Evolutionary conservation across 2,329 filamentous ascomycete species (phyloP).

Genomic region (Grosmannia huntii): DNA sequence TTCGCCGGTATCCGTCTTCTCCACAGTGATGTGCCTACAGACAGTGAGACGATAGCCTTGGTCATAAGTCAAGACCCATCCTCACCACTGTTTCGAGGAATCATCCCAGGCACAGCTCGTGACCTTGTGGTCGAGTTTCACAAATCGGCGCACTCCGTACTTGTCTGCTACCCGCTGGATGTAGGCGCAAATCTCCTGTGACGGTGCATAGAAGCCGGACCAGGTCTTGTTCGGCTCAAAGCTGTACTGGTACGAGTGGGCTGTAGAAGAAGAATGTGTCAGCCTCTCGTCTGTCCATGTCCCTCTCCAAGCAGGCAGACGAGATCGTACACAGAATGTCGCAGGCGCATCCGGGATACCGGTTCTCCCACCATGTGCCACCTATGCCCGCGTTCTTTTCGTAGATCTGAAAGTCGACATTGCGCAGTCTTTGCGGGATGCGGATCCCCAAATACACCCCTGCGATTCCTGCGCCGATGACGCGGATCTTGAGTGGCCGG

Average conservation of each 20-base stretch:
- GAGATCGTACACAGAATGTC: background rate
- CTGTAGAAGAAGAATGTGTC: background rate
- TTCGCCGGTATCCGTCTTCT: background rate
- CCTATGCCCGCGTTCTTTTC: background rate
- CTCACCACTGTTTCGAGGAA: constrained; percentile 14
- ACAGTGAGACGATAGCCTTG: background rate
- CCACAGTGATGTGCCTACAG: background rate
- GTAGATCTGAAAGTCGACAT: background rate
- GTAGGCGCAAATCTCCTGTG: background rate
- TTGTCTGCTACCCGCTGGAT: background rate
- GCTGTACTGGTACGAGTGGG: background rate
- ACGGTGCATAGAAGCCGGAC: background rate
- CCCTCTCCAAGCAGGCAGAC: background rate
- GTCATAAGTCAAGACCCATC: too few relatives aligned
- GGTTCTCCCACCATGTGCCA: background rate
- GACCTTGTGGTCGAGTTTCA: constrained; percentile 22
- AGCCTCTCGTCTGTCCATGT: background rate
- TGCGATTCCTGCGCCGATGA: background rate
- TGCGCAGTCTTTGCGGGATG: background rate
- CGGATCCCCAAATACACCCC: background rate
- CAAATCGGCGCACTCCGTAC: background rate
- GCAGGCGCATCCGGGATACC: background rate
- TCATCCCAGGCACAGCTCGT: constrained; percentile 25
- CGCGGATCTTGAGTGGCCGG: background rate
- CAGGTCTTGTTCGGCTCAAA: background rate